Base-by-base conservation (phyloP, 2,329 filamentous ascomycete genomes). In the Parastagonospora avenae region DNA sequence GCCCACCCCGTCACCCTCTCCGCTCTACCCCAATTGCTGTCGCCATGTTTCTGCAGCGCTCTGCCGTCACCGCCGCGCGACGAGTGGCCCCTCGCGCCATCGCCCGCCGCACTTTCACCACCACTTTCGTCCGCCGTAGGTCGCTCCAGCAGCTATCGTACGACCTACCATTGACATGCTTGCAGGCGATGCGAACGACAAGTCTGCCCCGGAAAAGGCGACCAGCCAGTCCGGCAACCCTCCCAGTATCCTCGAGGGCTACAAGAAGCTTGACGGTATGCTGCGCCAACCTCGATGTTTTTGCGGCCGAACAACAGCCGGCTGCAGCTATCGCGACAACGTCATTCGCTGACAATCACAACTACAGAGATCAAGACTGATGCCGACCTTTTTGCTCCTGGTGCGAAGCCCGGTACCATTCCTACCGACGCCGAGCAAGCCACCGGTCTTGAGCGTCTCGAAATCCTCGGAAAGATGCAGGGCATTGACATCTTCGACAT, bases 391-490 rank as follows among this genome's bases (percentile, higher is more conserved):
- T 65, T 95, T 62, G 85, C 89, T 59, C 90, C 91, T 30, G 94
- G 94, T 81, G 92, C 89, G 68, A 77, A 84, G 67, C 80, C 86
- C 60, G 93, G 94, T 74, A 90, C 89, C 75, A 82, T 99, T 64
- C 91, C 94, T 63, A 95, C 91, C 79, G 94, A 99, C 79, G 78
- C 96, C 74, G 92, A 97, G 77, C 94, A 99, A 79, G 81, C 94
- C 54, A 97, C 94, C 67, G 94, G 94, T 90, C 84, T 97, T 54
- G 94, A 99, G 84, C 92, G 94, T 85, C 85, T 99, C 67, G 94
- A 99, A 80, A 94, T 99, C 72, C 84, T 99, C 76, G 94, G 94
- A 80, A 99, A 99, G 87, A 96, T 97, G 89, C 91, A 97, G 83
- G 92, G 94, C 64, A 82, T 97, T 70, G 94, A 99, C 75, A 83